Evolutionary conservation across 1,284 basidiomycete genomes (phyloP).

Genomic region (Apiotrichum akiyoshidainum): DNA sequence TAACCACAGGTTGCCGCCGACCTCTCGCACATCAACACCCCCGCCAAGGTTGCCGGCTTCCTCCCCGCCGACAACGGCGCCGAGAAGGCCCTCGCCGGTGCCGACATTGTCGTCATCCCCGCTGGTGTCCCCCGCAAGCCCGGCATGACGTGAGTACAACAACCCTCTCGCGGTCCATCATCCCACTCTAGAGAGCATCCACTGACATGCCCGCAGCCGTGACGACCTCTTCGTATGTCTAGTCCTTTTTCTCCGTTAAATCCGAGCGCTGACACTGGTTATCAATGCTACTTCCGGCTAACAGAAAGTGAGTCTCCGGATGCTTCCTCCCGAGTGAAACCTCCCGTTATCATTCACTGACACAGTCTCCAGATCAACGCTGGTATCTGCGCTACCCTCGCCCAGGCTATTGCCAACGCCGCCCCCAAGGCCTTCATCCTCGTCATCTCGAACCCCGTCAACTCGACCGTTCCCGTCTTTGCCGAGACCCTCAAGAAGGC

Average conservation of each 20-base stretch:
- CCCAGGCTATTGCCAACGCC: conserved; percentile 78
- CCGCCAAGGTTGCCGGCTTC: conserved; percentile 66
- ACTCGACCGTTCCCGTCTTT: conserved; percentile 92
- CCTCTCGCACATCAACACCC: conserved; percentile 88
- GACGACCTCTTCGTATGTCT: conserved; percentile 93
- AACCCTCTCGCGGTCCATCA: not conserved
- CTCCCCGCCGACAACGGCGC: conserved; percentile 50
- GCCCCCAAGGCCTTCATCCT: conserved; percentile 86
- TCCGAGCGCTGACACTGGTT: not conserved
- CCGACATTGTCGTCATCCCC: conserved; percentile 85
- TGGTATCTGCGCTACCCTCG: conserved; percentile 85
- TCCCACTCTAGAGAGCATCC: not conserved
- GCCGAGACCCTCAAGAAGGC: conserved; percentile 89
- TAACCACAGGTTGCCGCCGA: conserved; percentile 68
- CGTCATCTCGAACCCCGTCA: conserved; percentile 88
- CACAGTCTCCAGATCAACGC: conserved; percentile 45
- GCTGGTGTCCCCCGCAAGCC: conserved; percentile 96
- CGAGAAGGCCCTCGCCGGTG: conserved; percentile 46
- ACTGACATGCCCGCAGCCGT: conserved; percentile 54
- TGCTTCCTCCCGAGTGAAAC: not conserved
- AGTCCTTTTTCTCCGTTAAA: too few relatives aligned
- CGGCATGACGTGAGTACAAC: conserved; percentile 55
- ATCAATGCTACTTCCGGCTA: not conserved
- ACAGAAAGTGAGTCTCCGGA: conserved; percentile 30
- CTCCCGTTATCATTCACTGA: not conserved